phyloP scores from a whole-genome alignment of 345 rosid genomes.

The Boechera divaricarpa region DNA sequence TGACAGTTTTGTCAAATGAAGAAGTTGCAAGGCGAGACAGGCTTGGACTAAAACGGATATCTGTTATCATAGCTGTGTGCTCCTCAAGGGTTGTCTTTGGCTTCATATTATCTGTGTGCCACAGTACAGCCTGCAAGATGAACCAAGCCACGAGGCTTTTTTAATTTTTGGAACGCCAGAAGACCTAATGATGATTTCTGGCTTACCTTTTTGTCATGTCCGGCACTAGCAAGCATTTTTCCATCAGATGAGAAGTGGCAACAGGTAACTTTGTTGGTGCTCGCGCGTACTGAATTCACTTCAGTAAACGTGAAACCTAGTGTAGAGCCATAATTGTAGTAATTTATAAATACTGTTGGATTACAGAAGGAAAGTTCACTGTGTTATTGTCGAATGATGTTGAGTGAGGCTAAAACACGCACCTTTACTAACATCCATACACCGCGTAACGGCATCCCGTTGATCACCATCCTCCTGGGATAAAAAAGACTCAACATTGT shows the following conservation, averaged over 20 bases:
- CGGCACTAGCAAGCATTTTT: slow-evolving; percentile 93
- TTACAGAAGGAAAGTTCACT: slow-evolving; percentile 25
- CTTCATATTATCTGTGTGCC: slow-evolving; percentile 80
- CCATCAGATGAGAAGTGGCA: slow-evolving; percentile 99
- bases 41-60: slow-evolving; percentile 95
- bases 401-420: slow-evolving; percentile 20
- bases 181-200: slow-evolving; percentile 14
- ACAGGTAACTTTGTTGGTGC: slow-evolving; percentile 74
- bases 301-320: slow-evolving; percentile 76
- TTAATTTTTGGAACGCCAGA: slow-evolving; percentile 25
- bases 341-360: slow-evolving; percentile 26
- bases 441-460: slow-evolving; percentile 73
- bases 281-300: slow-evolving; percentile 76
- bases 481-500: slow-evolving; percentile 95
- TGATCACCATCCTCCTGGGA: slow-evolving; percentile 89
- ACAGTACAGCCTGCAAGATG: slow-evolving; percentile 77
- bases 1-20: slow-evolving; percentile 94
- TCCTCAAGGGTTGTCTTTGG: slow-evolving; percentile 79
- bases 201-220: slow-evolving; percentile 92
- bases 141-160: slow-evolving; percentile 20
- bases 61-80: slow-evolving; percentile 80
- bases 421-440: slow-evolving; percentile 82
- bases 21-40: slow-evolving; percentile 92
- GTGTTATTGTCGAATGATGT: slow-evolving; percentile 2
- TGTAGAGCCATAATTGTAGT: slow-evolving; percentile 31